Evolutionary conservation across 2,329 filamentous ascomycete species (phyloP), one percentile per base, ranked within the genome.

Genomic region (Phaeophleospora eucalypticola): DNA sequence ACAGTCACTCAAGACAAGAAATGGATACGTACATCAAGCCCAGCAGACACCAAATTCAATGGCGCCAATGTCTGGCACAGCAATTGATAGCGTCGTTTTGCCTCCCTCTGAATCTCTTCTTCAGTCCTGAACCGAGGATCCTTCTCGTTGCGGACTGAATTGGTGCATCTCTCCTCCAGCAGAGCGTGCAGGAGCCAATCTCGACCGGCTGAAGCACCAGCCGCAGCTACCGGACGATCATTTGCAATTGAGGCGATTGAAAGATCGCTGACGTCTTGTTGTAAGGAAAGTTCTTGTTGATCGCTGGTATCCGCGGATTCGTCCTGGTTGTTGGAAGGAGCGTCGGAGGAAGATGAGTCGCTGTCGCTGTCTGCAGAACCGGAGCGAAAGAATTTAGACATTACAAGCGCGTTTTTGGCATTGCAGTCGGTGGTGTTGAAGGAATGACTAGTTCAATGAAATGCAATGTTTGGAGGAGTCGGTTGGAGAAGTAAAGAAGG

Each of bases 141-240:
- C 32, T 20, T 8, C 4, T 29, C 20, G 2, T 18, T 36, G 14
- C 45, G 45, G 9, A 69, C 68, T 41, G 72, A 63, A 20, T 59
- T 61, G 8, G 69, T 52, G 29, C 69, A 69, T 43, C 68, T 66
- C 36, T 73, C 68, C 56, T 75, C 72, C 1, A 76, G 59, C 17
- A 76, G 51, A 2, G 72, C 66, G 54, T 74, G 71, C 4, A 76
- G 52, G 9, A 74, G 51, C 12, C 71, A 53, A 44, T 73, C 67
- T 27, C 58, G 52, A 8, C 16, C 8, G 8, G 34, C 29, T 3
- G 39, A 33, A 9, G 27, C 35, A 15, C 36, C 46, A 34, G 24
- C 18, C 8, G 29, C 18, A 14, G 34, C 45, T n/a, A 37, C 6
- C 36, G 45, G 41, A 12, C 44, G 40, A 19, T 45, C 43, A 29